A percentile compares a stretch with the other conserved stretches of the same genome.
Conservation (phyloP, 345 rosid genomes). For the Atalantia buxifolia region DNA sequence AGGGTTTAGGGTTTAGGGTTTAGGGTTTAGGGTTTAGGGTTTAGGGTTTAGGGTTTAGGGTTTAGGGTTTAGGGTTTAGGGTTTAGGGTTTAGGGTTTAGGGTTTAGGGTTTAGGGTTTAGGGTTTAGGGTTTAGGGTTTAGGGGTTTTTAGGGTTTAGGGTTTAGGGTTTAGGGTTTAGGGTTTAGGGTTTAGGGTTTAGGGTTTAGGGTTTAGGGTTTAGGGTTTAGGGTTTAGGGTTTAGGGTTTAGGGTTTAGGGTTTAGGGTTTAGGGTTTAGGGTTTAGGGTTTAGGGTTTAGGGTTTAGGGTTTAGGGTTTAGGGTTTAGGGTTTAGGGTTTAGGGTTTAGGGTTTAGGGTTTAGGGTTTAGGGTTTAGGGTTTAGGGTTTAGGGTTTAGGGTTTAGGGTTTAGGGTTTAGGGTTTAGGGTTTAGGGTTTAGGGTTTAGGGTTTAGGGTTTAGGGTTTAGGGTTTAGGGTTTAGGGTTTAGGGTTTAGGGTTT, state of each 20-base stretch:
- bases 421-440: constrained; percentile 12
- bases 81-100: constrained; percentile 6
- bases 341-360: constrained; percentile 20
- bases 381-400: constrained; percentile 13
- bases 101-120: constrained; percentile 9
- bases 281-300: constrained; percentile 15
- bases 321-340: constrained; percentile 7
- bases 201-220: constrained; percentile 13
- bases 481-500: constrained; percentile 19
- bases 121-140: constrained; percentile 12
- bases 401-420: constrained; percentile 6
- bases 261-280: constrained; percentile 8
- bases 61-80: constrained; percentile 7
- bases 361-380: constrained; percentile 15
- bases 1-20: constrained; percentile 6
- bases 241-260: neutral
- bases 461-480: constrained; percentile 16
- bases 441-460: constrained; percentile 8
- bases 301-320: constrained; percentile 17
- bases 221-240: constrained; percentile 11
- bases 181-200: constrained; percentile 21
- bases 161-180: constrained; percentile 20
- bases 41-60: constrained; percentile 4
- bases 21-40: neutral
- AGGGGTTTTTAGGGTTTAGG: constrained; percentile 14